Evolutionary conservation across 1,284 basidiomycete species (phyloP), one percentile per base, ranked within the genome.

Genomic region (Mycocalia duriaeana): DNA sequence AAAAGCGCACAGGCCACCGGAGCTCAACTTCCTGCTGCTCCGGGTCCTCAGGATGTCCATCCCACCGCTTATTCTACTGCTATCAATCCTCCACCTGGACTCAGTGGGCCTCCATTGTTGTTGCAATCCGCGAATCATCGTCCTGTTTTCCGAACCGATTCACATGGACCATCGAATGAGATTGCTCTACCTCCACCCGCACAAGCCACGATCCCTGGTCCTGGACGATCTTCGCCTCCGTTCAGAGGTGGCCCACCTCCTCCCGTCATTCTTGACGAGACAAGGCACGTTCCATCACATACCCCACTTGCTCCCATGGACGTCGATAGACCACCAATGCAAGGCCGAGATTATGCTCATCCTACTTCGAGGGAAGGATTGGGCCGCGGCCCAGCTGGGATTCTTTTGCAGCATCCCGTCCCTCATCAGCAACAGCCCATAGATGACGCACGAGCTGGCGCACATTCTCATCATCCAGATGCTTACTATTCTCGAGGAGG

Each of bases 31-130:
- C 89, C 86, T 57, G 76, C 89, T 19, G 85, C 92, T 1, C 94
- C 94, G 19, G 82, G 85, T 1, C 94, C 94, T 2, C 89, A 94
- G 59, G 94, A 97, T 59, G 93, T 97, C 0, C 94, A 96, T 56
- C 93, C 93, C 0, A 94, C 93, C 1, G 91, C 92, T 9, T 97
- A 96, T 60, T 86, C 90, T 0, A 87, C 80, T 52, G 75, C 82
- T 0, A 76, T 83, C 19, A 78, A 85, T 9, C 80, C 82, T 8
- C 83, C 86, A 19, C 75, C 79, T 4, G 79, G 80, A 13, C 66
- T 85, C 9, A 70, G 67, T 13, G 83, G 83, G 0, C 82, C 82
- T 0, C 81, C 82, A 11, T 67, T 85, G 26, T 64, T 86, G 31
- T 57, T 85, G 26, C 77, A 82, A 52, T 69, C 76, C 0, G 69